These are phyloP conservation scores for Cystoisospora suis DNA, from an alignment of 169 alveolate genomes.

Conservation along the genomic window DNA sequence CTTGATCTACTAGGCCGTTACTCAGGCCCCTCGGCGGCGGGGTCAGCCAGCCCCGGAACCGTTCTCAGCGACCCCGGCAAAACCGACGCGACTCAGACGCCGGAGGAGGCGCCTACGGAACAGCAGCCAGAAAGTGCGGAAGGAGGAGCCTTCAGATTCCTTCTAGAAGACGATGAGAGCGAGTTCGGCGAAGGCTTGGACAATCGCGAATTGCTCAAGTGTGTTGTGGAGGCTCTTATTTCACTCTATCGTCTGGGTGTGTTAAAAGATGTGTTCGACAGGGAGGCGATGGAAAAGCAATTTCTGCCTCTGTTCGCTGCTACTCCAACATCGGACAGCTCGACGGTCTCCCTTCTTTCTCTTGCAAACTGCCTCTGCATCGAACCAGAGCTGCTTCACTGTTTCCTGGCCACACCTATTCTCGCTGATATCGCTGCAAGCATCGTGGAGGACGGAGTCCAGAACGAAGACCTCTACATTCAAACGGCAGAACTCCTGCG, in stretches of 20 bases:
- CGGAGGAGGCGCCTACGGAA: too few species aligned
- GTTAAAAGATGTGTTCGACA: not conserved
- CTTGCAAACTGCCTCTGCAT: constrained; percentile 9
- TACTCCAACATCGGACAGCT: not conserved
- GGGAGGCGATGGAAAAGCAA: not conserved
- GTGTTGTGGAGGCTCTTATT: constrained; percentile 6
- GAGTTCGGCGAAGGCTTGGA: not conserved
- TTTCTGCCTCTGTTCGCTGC: not conserved
- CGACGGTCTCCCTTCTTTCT: not conserved
- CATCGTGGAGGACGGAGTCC: not conserved
- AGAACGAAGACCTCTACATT: not conserved
- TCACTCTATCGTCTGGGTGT: constrained; percentile 26
- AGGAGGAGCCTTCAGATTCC: too few species aligned
- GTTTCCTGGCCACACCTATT: not conserved
- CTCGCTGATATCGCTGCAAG: not conserved
- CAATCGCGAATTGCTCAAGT: not conserved
- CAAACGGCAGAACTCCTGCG: constrained; percentile 25
- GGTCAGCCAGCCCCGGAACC: not conserved
- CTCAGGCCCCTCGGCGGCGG: not conserved
- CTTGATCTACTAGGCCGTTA: not conserved
- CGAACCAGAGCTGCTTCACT: constrained; percentile 4
- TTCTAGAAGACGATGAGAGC: not conserved
- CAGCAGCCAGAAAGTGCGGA: too few species aligned
- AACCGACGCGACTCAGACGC: not conserved
- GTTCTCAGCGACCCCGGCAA: not conserved